Evolutionary conservation across 129 eudicot genomes (phyloP).

Genomic region (Flaveria sonorensis): DNA sequence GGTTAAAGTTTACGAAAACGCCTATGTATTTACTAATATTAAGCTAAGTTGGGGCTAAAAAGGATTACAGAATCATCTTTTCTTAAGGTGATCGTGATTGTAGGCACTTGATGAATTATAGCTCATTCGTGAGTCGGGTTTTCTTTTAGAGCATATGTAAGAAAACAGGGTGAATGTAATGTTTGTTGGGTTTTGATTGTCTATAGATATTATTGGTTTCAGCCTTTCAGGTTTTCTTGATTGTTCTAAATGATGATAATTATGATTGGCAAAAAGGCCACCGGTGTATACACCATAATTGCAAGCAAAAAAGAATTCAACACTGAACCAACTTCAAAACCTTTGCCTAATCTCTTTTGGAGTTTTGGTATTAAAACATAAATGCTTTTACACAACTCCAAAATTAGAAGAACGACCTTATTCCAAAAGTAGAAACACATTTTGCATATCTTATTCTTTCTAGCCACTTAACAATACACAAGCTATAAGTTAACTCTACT

Average conservation of each 20-base stretch:
- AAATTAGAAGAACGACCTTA: background rate
- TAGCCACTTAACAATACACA: background rate
- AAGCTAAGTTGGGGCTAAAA: no score
- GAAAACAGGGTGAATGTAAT: background rate
- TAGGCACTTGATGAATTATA: no score
- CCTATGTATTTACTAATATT: no score
- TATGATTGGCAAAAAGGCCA: background rate
- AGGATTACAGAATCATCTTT: no score
- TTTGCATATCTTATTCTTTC: background rate
- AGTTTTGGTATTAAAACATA: background rate
- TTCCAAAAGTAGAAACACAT: background rate
- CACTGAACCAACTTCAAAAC: constrained; percentile 2
- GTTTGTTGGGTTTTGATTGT: background rate
- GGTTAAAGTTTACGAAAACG: no score
- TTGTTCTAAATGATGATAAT: background rate
- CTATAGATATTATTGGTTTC: background rate
- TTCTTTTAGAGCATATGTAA: no score
- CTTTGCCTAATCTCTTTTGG: background rate
- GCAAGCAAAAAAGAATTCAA: background rate
- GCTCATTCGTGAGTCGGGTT: no score
- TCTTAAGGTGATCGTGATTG: no score
- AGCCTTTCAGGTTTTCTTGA: background rate
- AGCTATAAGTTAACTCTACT: background rate
- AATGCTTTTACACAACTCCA: background rate
- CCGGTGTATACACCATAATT: background rate